These are phyloP conservation scores for Penicillium angulare DNA, from an alignment of 495 filamentous ascomycete genomes.

Conservation along the genomic window DNA sequence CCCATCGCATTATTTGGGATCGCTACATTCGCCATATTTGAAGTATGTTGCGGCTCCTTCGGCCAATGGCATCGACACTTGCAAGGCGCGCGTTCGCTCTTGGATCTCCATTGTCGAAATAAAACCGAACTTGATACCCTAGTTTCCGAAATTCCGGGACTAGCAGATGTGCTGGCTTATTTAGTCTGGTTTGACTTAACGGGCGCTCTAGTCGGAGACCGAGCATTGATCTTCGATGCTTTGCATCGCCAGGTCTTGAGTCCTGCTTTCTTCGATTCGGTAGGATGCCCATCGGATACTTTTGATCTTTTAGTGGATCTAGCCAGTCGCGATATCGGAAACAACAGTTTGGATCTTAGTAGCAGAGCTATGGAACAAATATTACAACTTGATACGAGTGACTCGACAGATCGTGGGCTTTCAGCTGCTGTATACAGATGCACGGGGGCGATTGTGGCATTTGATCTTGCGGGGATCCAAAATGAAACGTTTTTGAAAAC, in stretches of 20 bases:
- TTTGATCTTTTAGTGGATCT: slow-evolving; percentile 30
- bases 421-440: slow-evolving; percentile 26
- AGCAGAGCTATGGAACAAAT: slow-evolving; percentile 24
- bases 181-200: slow-evolving; percentile 35
- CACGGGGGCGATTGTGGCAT: slow-evolving; percentile 26
- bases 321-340: slow-evolving; percentile 11
- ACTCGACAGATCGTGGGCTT: slow-evolving; percentile 14
- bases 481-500: neutral
- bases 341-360: slow-evolving; percentile 14
- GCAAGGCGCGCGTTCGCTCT: slow-evolving; percentile 31
- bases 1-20: slow-evolving; percentile 35
- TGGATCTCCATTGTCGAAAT: slow-evolving; percentile 31
- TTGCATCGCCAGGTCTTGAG: slow-evolving; percentile 31
- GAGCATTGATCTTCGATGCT: slow-evolving; percentile 29
- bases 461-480: slow-evolving; percentile 13
- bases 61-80: slow-evolving; percentile 35
- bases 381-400: slow-evolving; percentile 6
- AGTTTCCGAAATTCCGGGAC: slow-evolving; percentile 19
- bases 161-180: slow-evolving; percentile 28
- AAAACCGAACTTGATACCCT: slow-evolving; percentile 24
- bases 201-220: slow-evolving; percentile 22
- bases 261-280: slow-evolving; percentile 25
- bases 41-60: slow-evolving; percentile 33
- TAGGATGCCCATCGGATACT: slow-evolving; percentile 31
- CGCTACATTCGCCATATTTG: slow-evolving; percentile 35